Conservation (phyloP, 2,329 filamentous ascomycete species). For the Hymenoscyphus linearis region DNA sequence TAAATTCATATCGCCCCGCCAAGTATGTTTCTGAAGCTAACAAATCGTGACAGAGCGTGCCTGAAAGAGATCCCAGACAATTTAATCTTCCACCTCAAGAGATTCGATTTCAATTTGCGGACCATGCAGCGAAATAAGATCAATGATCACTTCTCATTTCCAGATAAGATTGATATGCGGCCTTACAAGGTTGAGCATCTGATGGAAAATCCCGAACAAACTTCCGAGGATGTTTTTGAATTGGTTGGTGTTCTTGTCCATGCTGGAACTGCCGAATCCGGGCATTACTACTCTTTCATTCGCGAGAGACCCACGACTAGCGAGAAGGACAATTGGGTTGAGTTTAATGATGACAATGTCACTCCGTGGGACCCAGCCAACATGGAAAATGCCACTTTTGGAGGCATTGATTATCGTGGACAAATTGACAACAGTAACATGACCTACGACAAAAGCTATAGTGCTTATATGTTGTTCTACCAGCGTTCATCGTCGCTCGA, state of each 20-base stretch:
- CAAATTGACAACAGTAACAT: slow-evolving; percentile 42
- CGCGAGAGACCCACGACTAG: slow-evolving; percentile 63
- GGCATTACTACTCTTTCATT: slow-evolving; percentile 96
- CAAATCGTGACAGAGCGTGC: slow-evolving; percentile 57
- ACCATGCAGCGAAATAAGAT: slow-evolving; percentile 84
- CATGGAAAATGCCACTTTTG: slow-evolving; percentile 75
- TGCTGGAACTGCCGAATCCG: slow-evolving; percentile 85
- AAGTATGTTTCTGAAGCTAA: not conserved
- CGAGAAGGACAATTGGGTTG: slow-evolving; percentile 61
- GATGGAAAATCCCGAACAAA: slow-evolving; percentile 52
- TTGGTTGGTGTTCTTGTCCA: slow-evolving; percentile 94
- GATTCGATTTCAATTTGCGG: slow-evolving; percentile 75
- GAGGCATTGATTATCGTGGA: slow-evolving; percentile 56
- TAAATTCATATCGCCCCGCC: slow-evolving; percentile 30
- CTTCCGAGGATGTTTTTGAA: slow-evolving; percentile 74
- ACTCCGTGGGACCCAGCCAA: slow-evolving; percentile 66
- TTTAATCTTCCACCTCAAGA: slow-evolving; percentile 89
- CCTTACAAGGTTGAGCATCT: slow-evolving; percentile 86
- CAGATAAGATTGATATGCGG: slow-evolving; percentile 74
- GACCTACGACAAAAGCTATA: slow-evolving; percentile 65
- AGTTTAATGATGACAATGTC: slow-evolving; percentile 91
- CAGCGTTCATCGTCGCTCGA: slow-evolving; percentile 67
- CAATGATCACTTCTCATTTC: slow-evolving; percentile 91
- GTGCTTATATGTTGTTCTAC: slow-evolving; percentile 98
- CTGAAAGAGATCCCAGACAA: slow-evolving; percentile 90